These are phyloP conservation scores for Aegle marmelos DNA, from an alignment of 345 rosid genomes.

Conservation along the genomic window DNA sequence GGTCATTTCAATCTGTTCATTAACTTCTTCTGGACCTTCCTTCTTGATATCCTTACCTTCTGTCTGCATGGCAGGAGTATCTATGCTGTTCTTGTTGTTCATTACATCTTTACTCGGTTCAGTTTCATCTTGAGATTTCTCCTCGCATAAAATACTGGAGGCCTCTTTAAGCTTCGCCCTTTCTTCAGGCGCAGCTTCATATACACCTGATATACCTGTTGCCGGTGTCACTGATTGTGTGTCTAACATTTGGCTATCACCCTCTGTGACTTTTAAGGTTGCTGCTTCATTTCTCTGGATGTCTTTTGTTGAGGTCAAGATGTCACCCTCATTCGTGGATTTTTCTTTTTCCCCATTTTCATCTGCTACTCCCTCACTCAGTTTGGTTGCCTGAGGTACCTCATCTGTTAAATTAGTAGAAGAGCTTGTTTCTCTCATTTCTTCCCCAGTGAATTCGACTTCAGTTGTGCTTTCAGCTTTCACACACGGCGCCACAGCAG, in stretches of 20 bases:
- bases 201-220: constrained; percentile 14
- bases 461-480: constrained; percentile 3
- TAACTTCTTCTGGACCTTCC: constrained; percentile 1
- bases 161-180: constrained; percentile 13
- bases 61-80: background rate
- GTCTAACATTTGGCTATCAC: background rate
- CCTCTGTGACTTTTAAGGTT: background rate
- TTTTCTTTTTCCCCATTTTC: constrained; percentile 3
- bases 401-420: constrained; percentile 1
- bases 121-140: background rate
- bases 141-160: background rate
- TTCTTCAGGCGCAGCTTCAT: constrained; percentile 5
- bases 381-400: constrained; percentile 5
- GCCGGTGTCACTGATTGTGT: constrained; percentile 2
- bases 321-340: background rate
- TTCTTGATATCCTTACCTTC: constrained; percentile 6
- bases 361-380: constrained; percentile 9
- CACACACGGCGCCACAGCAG: background rate
- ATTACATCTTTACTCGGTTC: constrained; percentile 9
- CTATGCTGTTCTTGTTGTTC: background rate
- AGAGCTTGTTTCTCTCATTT: constrained; percentile 1
- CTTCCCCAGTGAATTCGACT: constrained; percentile 9
- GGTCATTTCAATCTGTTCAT: background rate
- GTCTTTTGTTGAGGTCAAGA: constrained; percentile 7
- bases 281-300: constrained; percentile 13